Conservation (phyloP, 768 basidiomycete species). For the Candolleomyces aberdarensis region DNA sequence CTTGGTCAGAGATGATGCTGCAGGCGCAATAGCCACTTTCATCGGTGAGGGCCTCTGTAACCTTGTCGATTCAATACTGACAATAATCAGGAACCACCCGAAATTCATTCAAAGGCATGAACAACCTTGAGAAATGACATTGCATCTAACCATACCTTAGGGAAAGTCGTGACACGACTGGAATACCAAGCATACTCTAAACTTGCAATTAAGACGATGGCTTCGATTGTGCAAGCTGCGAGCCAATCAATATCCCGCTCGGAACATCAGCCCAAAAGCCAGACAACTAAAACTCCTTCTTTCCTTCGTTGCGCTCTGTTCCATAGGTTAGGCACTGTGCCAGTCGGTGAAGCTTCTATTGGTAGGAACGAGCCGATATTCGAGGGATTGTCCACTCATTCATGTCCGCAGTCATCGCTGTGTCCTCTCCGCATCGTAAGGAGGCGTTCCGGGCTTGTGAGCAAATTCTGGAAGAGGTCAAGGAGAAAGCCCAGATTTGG, state of each 20-base stretch:
- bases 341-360: constrained; percentile 78
- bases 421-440: constrained; percentile 79
- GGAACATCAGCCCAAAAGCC: constrained; percentile 33
- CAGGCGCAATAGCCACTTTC: constrained; percentile 75
- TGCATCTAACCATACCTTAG: constrained; percentile 30
- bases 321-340: constrained; percentile 76
- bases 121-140: neutral
- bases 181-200: constrained; percentile 86
- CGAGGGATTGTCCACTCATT: constrained; percentile 1
- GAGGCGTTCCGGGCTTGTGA: constrained; percentile 82
- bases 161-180: constrained; percentile 65
- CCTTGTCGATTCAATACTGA: neutral
- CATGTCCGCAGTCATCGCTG: constrained; percentile 58
- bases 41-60: constrained; percentile 43
- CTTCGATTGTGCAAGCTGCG: constrained; percentile 50
- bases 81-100: constrained; percentile 59
- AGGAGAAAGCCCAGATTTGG: constrained; percentile 84
- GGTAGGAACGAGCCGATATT: constrained; percentile 23
- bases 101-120: constrained; percentile 75
- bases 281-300: constrained; percentile 22
- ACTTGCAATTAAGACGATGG: constrained; percentile 76
- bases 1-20: constrained; percentile 58
- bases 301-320: constrained; percentile 61
- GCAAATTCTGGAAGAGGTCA: constrained; percentile 82
- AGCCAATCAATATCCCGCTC: constrained; percentile 40